phyloP scores from a whole-genome alignment of 768 basidiomycete genomes.

The Leucocoprinus birnbaumii region DNA sequence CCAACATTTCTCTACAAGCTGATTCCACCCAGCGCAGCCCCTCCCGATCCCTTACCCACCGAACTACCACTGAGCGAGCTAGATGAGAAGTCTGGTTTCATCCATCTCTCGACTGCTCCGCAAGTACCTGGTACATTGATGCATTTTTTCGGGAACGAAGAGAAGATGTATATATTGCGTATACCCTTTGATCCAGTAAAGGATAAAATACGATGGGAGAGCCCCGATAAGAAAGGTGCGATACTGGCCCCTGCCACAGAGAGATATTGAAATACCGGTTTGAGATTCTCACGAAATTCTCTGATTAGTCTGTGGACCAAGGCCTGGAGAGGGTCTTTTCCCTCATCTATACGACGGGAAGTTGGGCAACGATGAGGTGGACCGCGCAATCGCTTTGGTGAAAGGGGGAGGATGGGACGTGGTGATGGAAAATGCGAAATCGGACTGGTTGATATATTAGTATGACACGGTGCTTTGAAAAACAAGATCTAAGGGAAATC shows the following conservation, averaged over 20 bases:
- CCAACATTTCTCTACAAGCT: constrained; percentile 66
- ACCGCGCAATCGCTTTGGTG: constrained; percentile 30
- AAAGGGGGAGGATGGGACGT: constrained; percentile 19
- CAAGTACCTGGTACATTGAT: constrained; percentile 46
- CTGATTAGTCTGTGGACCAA: constrained; percentile 35
- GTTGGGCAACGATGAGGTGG: constrained; percentile 43
- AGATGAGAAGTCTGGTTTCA: constrained; percentile 43
- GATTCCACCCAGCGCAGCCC: constrained; percentile 38
- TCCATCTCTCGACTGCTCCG: constrained; percentile 53
- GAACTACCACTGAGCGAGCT: constrained; percentile 47
- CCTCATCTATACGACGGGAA: constrained; percentile 52
- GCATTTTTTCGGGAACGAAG: constrained; percentile 40
- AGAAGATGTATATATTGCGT: constrained; percentile 38
- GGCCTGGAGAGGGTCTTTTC: constrained; percentile 44
- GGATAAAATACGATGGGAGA: constrained; percentile 46
- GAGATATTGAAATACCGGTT: too few species aligned
- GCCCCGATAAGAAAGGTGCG: constrained; percentile 26
- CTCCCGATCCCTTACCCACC: constrained; percentile 38
- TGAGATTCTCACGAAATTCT: too few species aligned
- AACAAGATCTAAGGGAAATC: too few species aligned
- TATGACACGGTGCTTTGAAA: neutral
- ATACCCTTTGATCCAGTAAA: constrained; percentile 38
- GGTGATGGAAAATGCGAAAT: constrained; percentile 17
- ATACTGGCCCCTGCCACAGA: too few species aligned
- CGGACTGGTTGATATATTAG: constrained; percentile 23